Evolutionary conservation across 1,284 basidiomycete species (phyloP), one percentile per base, ranked within the genome.

Genomic region (Ganoderma lingzhi): DNA sequence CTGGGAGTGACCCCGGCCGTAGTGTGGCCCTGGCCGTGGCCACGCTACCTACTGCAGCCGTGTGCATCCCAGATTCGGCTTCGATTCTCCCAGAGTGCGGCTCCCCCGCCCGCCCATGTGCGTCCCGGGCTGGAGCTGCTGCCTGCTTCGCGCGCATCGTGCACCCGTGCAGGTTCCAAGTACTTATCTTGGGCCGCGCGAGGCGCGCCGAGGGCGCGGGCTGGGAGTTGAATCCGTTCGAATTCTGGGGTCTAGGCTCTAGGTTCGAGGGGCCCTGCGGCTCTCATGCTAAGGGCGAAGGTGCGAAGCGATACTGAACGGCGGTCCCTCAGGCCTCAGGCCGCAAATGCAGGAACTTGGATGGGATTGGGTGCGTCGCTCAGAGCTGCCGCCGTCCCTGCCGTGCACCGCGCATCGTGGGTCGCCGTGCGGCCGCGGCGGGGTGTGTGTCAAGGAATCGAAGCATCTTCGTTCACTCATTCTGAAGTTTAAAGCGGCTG

Each of bases 61-160:
- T 28, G 48, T n/a, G 48, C 23, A 23, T 56, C 53, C 53, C 32
- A 17, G 30, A 19, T 56, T 53, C 48, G 23, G 14, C 15, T 37
- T 5, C 53, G 53, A 30, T 55, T 32, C 53, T 42, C 23, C 59
- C 59, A 61, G 59, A 44, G 14, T 6, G 6, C 39, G 59, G 59
- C n/a, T 42, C n/a, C 41, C 39, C 41, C 59, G 41, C 59, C 39
- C 37, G 59, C 59, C 23, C 59, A 41, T 42, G 59, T 28, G 59
- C 59, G 39, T 41, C 37, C 48, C 48, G 48, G 23, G 39, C 37
- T n/a, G n/a, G 17, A 37, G 48, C 41, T 14, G 14, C 12, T 14
- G 41, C 12, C 41, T 23, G 44, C 51, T 64, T 56, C 51, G 51
- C 63, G 63, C 63, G 51, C 63, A 64, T 64, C 63, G 63, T 56